These are phyloP conservation scores for Fagopyrum homotropicum DNA, from an alignment of 148 eudicot genomes.

Conservation along the genomic window DNA sequence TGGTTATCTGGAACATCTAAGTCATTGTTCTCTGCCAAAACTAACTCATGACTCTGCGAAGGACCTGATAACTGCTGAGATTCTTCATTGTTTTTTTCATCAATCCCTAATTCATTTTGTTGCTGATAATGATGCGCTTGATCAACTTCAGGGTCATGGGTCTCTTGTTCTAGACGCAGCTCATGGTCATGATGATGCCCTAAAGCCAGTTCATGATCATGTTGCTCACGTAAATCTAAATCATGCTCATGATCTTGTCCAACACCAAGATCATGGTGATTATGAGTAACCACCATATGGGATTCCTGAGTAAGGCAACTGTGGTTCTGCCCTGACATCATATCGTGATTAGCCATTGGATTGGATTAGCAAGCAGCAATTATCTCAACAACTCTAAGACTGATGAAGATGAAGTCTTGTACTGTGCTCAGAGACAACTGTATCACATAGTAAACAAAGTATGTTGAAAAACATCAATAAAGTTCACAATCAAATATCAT, in stretches of 20 bases:
- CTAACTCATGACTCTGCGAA: conserved; percentile 26
- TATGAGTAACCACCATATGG: conserved; percentile 23
- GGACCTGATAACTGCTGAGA: conserved; percentile 19
- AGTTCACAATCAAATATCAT: neutral
- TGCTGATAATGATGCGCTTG: conserved; percentile 23
- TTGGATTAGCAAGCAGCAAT: neutral
- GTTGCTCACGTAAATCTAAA: neutral
- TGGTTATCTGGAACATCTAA: conserved; percentile 31
- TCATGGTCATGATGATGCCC: conserved; percentile 23
- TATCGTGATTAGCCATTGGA: conserved; percentile 35
- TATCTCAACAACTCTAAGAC: conserved; percentile 1
- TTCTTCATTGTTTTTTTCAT: conserved; percentile 23
- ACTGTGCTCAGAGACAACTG: conserved; percentile 11
- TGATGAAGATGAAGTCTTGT: neutral
- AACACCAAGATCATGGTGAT: conserved; percentile 24
- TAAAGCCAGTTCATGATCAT: conserved; percentile 22
- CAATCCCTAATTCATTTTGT: conserved; percentile 24
- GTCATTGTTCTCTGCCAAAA: conserved; percentile 21
- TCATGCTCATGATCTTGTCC: conserved; percentile 12
- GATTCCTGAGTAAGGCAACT: conserved; percentile 27
- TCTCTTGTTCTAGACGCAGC: conserved; percentile 19
- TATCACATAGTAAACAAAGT: neutral
- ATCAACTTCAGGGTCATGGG: conserved; percentile 21
- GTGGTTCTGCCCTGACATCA: conserved; percentile 35
- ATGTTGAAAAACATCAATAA: neutral